These are phyloP conservation scores for Passiflora organensis DNA, from an alignment of 345 rosid species.

Conservation along the genomic window DNA sequence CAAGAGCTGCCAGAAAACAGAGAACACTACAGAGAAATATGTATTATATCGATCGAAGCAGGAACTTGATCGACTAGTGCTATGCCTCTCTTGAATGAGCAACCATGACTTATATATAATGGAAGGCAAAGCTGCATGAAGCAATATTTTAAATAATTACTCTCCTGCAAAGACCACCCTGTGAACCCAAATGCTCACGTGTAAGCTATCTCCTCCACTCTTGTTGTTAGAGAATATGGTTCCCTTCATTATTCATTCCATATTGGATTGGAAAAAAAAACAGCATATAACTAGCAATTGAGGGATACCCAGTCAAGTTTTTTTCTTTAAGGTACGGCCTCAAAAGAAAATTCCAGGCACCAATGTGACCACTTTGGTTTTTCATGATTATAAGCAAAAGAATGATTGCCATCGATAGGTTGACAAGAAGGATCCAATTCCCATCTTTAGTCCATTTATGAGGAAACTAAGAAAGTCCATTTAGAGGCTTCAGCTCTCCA, in stretches of 20 bases:
- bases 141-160: slow-evolving; percentile 1
- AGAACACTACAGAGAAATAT: too few species aligned
- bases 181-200: slow-evolving; percentile 3
- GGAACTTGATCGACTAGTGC: background rate
- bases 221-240: slow-evolving; percentile 34
- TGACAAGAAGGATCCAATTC: too few species aligned
- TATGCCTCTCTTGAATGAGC: background rate
- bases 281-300: too few species aligned
- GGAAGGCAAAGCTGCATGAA: background rate
- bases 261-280: background rate
- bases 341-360: too few species aligned
- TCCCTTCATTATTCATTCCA: slow-evolving; percentile 24
- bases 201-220: slow-evolving; percentile 21
- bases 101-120: background rate
- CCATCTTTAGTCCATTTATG: too few species aligned
- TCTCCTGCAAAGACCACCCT: slow-evolving; percentile 10
- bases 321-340: background rate
- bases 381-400: too few species aligned
- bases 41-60: too few species aligned
- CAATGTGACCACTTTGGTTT: too few species aligned
- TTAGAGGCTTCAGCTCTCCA: too few species aligned
- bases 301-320: slow-evolving; percentile 14
- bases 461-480: too few species aligned
- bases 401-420: too few species aligned
- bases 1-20: too few species aligned